A percentile compares a stretch with the other conserved stretches of the same genome.
phyloP scores from a whole-genome alignment of 148 eudicot species.

The Chenopodium suecicum region DNA sequence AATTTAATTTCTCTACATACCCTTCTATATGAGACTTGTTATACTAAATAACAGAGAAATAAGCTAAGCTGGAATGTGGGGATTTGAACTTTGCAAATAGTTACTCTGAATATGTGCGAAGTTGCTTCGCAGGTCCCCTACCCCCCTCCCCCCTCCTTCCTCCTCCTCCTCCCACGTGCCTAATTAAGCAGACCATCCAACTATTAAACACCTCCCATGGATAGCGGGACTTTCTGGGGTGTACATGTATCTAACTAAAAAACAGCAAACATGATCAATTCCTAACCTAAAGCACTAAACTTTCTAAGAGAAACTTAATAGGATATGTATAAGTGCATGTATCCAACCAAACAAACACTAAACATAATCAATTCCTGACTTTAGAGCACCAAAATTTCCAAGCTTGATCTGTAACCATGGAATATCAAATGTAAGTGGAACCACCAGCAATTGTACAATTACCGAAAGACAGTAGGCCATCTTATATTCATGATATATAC shows the following conservation, averaged over 20 bases:
- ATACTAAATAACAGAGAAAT: background rate
- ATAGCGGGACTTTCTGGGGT: too few relatives aligned
- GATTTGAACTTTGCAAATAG: background rate
- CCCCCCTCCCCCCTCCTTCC: background rate
- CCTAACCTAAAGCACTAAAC: too few relatives aligned
- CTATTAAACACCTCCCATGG: background rate
- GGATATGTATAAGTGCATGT: background rate
- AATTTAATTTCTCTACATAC: background rate
- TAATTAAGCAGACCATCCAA: background rate
- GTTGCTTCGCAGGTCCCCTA: too few relatives aligned
- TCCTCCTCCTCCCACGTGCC: too few relatives aligned
- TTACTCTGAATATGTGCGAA: background rate
- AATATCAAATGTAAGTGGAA: background rate
- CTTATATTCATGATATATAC: too few relatives aligned
- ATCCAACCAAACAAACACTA: background rate
- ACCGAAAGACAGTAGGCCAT: background rate
- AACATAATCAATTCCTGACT: background rate
- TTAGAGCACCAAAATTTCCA: background rate
- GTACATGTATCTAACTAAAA: too few relatives aligned
- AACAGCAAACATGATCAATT: too few relatives aligned
- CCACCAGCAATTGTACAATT: background rate
- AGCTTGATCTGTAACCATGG: background rate
- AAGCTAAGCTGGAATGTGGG: background rate
- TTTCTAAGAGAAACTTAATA: too few relatives aligned
- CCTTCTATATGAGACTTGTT: background rate